These are phyloP conservation scores for Lepidium campestre DNA, from an alignment of 441 rosid species.

Conservation along the genomic window DNA sequence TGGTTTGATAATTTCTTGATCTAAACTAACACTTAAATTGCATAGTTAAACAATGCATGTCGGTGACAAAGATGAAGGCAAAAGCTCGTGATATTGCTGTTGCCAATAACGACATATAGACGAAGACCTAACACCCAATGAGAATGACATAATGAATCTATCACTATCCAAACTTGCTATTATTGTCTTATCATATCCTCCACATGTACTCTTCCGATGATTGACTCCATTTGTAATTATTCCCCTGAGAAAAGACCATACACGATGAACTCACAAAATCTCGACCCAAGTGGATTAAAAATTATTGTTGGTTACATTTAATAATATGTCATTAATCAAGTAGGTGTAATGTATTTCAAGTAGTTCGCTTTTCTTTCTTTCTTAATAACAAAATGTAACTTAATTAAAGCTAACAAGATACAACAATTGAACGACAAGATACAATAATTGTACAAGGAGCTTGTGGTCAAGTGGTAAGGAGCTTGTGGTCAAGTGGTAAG, in stretches of 20 bases:
- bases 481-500: too few species aligned
- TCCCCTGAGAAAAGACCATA: constrained; percentile 6
- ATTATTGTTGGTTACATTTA: constrained; percentile 1
- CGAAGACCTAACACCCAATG: constrained; percentile 22
- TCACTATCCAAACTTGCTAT: constrained; percentile 12
- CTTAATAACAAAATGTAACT: background rate
- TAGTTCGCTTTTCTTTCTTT: background rate
- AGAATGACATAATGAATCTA: constrained; percentile 13
- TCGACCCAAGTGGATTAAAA: background rate
- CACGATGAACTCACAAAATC: background rate
- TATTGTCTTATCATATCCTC: constrained; percentile 15
- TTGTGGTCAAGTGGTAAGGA: too few species aligned
- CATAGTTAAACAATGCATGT: background rate
- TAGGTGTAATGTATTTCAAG: background rate
- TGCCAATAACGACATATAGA: constrained; percentile 8
- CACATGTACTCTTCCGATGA: constrained; percentile 18
- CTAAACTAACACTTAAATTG: background rate
- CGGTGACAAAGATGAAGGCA: constrained; percentile 28
- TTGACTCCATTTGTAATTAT: background rate
- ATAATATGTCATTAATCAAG: background rate
- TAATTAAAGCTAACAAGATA: too few species aligned
- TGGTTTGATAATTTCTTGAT: background rate
- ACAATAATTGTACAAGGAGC: too few species aligned
- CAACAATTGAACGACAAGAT: too few species aligned
- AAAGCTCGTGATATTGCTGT: constrained; percentile 21